Evolutionary conservation across 768 basidiomycete genomes (phyloP).

Genomic region (Sistotremastrum niveocremeum): DNA sequence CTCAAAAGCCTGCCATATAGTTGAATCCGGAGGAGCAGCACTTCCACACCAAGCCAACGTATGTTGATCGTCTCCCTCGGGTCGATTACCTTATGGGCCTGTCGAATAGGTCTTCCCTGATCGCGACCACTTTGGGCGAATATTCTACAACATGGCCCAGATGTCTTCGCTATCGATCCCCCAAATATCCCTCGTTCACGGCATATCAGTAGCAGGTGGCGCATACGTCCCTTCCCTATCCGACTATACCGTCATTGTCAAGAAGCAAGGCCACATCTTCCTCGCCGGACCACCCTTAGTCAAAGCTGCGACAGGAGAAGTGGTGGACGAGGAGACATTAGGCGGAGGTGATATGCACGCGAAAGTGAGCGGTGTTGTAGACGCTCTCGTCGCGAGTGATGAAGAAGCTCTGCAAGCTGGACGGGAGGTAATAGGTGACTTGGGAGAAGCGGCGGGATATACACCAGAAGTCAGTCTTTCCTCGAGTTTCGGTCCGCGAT

Average conservation of each 20-base stretch:
- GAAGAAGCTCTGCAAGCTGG: slow-evolving; percentile 76
- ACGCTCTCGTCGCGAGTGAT: slow-evolving; percentile 75
- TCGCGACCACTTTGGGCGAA: slow-evolving; percentile 88
- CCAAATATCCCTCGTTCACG: slow-evolving; percentile 87
- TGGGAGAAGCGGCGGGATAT: slow-evolving; percentile 48
- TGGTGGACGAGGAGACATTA: slow-evolving; percentile 83
- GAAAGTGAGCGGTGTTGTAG: slow-evolving; percentile 80
- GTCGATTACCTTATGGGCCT: neutral
- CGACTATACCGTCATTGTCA: slow-evolving; percentile 84
- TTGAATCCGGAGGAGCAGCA: slow-evolving; percentile 90
- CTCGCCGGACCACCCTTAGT: slow-evolving; percentile 90
- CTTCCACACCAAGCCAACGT: slow-evolving; percentile 85
- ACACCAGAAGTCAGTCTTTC: slow-evolving; percentile 30
- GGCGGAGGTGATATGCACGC: slow-evolving; percentile 90
- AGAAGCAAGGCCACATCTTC: slow-evolving; percentile 87
- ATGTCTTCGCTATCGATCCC: slow-evolving; percentile 88
- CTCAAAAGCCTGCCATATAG: slow-evolving; percentile 23
- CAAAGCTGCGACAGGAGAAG: slow-evolving; percentile 88
- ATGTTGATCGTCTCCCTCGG: slow-evolving; percentile 4
- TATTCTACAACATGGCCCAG: slow-evolving; percentile 97
- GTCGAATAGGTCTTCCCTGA: slow-evolving; percentile 66
- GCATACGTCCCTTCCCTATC: slow-evolving; percentile 96
- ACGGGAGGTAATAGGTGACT: slow-evolving; percentile 61
- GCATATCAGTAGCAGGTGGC: slow-evolving; percentile 87
- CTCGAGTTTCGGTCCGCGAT: neutral